phyloP scores from a whole-genome alignment of 257 asterid genomes.

The Penstemon barbatus region DNA sequence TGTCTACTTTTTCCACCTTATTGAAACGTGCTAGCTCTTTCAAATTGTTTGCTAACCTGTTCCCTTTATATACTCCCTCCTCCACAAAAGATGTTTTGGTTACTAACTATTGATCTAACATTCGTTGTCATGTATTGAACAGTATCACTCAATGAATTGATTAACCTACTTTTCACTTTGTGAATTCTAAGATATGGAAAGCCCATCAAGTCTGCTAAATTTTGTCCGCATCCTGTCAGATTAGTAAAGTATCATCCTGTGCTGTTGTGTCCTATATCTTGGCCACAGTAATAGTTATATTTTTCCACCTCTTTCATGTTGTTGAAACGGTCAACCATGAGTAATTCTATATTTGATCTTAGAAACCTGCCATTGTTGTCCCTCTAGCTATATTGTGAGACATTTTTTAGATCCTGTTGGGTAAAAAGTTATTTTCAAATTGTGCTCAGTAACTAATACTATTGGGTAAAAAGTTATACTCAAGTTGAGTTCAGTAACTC shows the following conservation, averaged over 20 bases:
- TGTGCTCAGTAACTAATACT: not conserved
- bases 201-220: not conserved
- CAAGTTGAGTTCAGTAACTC: not conserved
- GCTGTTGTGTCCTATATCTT: not conserved
- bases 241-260: not conserved
- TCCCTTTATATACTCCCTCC: not conserved
- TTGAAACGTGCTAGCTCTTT: constrained; percentile 6
- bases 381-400: not conserved
- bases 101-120: constrained; percentile 1
- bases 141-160: not conserved
- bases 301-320: not conserved
- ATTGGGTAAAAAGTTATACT: not conserved
- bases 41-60: not conserved
- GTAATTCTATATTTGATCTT: not conserved
- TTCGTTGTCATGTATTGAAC: not conserved
- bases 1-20: constrained; percentile 1
- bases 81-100: not conserved
- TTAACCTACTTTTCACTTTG: not conserved
- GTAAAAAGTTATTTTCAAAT: not conserved
- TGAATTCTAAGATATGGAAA: not conserved
- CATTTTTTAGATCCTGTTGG: not conserved
- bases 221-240: not conserved
- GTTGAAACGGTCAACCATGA: not conserved
- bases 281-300: not conserved
- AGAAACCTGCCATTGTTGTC: not conserved